phyloP scores from a whole-genome alignment of 805 yeast species.

The Candida caryicola region DNA sequence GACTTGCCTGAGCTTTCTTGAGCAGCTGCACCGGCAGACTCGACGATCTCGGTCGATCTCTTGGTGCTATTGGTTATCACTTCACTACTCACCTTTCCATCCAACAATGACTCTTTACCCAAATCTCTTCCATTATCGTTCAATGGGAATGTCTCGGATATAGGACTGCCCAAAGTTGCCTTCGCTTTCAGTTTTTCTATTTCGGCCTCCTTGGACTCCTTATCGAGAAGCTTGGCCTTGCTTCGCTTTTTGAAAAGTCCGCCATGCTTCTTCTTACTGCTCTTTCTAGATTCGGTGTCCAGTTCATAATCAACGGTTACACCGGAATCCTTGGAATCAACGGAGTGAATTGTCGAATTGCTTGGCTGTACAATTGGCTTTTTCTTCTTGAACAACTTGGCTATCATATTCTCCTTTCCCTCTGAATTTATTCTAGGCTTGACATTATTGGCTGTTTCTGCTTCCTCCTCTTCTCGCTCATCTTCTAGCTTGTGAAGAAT shows the following conservation, averaged over 20 bases:
- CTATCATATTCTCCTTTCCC: conserved; percentile 40
- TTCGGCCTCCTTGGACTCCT: conserved; percentile 8
- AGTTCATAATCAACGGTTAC: conserved; percentile 28
- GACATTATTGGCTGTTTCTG: conserved; percentile 1
- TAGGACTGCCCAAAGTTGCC: not conserved
- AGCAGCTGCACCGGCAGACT: conserved; percentile 3
- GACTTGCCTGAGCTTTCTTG: not conserved
- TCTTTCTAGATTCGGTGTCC: conserved; percentile 14
- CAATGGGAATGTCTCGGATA: conserved; percentile 2
- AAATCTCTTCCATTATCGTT: not conserved
- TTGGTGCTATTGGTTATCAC: not conserved
- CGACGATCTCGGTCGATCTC: not conserved
- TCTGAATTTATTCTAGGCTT: conserved; percentile 7
- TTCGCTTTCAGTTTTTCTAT: conserved; percentile 1
- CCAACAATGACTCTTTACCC: not conserved
- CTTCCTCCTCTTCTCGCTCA: conserved; percentile 7
- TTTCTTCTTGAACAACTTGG: conserved; percentile 40
- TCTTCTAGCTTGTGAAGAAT: conserved; percentile 11
- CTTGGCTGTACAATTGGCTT: conserved; percentile 10
- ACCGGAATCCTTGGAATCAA: conserved; percentile 14
- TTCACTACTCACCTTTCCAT: not conserved
- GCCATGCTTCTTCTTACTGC: conserved; percentile 15
- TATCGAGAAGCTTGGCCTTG: conserved; percentile 11
- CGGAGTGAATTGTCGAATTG: not conserved
- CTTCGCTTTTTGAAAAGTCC: conserved; percentile 17